Percentiles rank a stretch among this genome's conserved stretches.
Evolutionary conservation across 345 rosid species (phyloP).

Genomic region (Psidium friedrichsthalianum): DNA sequence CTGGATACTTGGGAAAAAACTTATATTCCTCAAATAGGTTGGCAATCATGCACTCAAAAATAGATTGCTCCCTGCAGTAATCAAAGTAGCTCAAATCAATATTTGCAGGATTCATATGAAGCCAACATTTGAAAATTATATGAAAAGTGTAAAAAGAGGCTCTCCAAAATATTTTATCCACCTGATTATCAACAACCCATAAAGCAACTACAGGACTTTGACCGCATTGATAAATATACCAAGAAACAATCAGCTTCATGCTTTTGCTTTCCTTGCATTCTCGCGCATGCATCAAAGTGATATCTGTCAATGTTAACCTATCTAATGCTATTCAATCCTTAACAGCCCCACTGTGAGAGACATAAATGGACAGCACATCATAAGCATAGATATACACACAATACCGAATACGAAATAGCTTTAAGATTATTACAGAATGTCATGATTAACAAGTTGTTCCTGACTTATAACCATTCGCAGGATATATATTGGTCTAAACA

Average conservation of each 20-base stretch:
- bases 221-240: not conserved
- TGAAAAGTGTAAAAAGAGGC: not conserved
- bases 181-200: not conserved
- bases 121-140: not conserved
- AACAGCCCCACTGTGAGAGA: not conserved
- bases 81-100: not conserved
- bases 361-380: not conserved
- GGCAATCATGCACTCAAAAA: constrained; percentile 92
- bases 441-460: not conserved
- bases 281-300: not conserved
- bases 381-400: not conserved
- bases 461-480: not conserved
- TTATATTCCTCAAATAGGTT: constrained; percentile 94
- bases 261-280: not conserved
- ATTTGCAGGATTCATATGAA: not conserved
- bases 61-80: constrained; percentile 65
- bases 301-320: not conserved
- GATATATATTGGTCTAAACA: not conserved
- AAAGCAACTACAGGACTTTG: not conserved
- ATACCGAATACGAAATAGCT: not conserved
- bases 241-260: not conserved
- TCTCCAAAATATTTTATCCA: not conserved
- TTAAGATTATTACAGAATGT: not conserved
- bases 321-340: not conserved
- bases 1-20: constrained; percentile 95